phyloP scores from a whole-genome alignment of 169 alveolate species.

The Eimeria necatrix region DNA sequence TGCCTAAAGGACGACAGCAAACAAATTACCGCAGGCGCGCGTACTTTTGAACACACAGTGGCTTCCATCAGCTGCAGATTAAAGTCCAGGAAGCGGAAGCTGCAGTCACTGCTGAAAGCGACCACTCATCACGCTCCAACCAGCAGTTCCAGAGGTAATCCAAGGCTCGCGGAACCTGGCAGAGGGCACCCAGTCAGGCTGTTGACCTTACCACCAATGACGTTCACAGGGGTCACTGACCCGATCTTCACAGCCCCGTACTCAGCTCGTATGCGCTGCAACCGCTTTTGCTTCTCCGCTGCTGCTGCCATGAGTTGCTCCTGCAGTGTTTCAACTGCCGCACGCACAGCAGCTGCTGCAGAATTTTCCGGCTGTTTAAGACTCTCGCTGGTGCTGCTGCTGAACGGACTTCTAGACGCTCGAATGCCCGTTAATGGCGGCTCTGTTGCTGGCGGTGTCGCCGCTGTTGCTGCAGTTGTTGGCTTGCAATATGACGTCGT shows the following conservation, averaged over 20 bases:
- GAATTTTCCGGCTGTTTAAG: not conserved
- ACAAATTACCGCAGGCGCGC: too few species aligned
- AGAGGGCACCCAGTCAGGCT: too few species aligned
- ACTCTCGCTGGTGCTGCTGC: not conserved
- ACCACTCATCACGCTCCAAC: too few species aligned
- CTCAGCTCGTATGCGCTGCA: not conserved
- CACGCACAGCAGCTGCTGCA: not conserved
- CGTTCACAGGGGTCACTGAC: not conserved
- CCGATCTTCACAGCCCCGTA: conserved; percentile 1
- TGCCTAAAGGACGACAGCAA: conserved; percentile 84
- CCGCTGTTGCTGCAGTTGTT: not conserved
- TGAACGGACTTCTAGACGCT: not conserved
- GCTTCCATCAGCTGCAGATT: too few species aligned
- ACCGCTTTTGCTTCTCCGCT: not conserved
- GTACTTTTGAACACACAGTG: too few species aligned
- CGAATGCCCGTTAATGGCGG: not conserved
- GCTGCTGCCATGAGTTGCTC: not conserved
- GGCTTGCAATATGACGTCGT: too few species aligned
- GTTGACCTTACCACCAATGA: not conserved
- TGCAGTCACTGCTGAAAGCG: too few species aligned
- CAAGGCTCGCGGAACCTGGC: too few species aligned
- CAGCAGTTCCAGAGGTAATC: too few species aligned
- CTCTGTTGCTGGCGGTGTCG: not conserved
- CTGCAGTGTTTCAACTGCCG: not conserved
- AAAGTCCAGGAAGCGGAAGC: too few species aligned